Conservation (phyloP, 176 grass and related monocot genomes). For the Lolium rigidum region DNA sequence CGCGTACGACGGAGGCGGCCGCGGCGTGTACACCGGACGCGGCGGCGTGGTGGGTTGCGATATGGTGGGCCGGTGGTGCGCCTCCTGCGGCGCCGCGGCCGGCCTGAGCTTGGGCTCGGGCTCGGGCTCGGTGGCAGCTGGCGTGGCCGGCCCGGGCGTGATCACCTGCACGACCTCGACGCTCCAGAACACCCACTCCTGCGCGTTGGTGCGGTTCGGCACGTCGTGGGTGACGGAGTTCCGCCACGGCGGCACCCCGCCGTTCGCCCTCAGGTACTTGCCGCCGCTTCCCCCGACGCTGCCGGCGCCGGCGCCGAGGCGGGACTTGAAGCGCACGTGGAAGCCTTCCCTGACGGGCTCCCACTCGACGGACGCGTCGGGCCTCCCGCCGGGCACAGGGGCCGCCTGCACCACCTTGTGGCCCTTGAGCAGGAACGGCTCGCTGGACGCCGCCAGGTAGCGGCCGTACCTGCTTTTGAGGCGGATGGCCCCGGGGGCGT, state of each 20-base stretch:
- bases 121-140: background rate
- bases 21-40: background rate
- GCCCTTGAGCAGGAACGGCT: slow-evolving; percentile 77
- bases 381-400: background rate
- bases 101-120: slow-evolving; percentile 30
- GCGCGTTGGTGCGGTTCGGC: slow-evolving; percentile 45
- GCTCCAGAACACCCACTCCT: no score
- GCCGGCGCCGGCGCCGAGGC: background rate
- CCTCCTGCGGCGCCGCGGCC: slow-evolving; percentile 19
- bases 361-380: slow-evolving; percentile 78
- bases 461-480: slow-evolving; percentile 65
- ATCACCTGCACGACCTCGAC: no score
- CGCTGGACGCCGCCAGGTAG: slow-evolving; percentile 78
- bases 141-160: background rate
- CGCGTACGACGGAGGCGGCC: background rate
- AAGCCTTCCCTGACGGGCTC: slow-evolving; percentile 70
- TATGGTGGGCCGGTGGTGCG: slow-evolving; percentile 42
- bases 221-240: slow-evolving; percentile 93
- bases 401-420: slow-evolving; percentile 74
- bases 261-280: slow-evolving; percentile 77
- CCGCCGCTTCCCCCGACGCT: slow-evolving; percentile 2
- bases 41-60: background rate
- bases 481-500: slow-evolving; percentile 35
- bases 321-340: slow-evolving; percentile 74
- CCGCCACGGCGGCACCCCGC: slow-evolving; percentile 72